phyloP scores from a whole-genome alignment of 306 rosid genomes.

The Glycine tomentella region DNA sequence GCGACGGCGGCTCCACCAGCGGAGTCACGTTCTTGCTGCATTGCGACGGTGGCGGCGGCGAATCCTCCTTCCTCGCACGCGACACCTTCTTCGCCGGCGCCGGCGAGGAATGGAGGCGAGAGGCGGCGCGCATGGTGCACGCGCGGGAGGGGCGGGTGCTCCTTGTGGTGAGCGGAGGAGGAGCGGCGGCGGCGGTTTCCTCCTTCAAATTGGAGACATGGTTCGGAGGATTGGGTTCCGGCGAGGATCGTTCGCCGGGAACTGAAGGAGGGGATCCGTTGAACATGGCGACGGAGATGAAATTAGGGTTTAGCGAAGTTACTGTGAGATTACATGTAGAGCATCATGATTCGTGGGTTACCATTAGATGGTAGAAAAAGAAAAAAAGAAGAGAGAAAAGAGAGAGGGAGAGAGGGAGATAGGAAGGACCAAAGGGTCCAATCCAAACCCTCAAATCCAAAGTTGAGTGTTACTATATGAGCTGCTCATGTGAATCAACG shows the following conservation, averaged over 20 bases:
- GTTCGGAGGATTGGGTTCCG: constrained; percentile 57
- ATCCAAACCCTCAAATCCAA: constrained; percentile 61
- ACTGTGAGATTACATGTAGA: constrained; percentile 61
- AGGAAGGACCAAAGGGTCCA: constrained; percentile 65
- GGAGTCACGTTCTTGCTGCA: constrained; percentile 86
- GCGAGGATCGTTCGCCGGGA: constrained; percentile 65
- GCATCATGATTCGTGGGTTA: constrained; percentile 59
- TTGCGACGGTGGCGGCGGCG: constrained; percentile 57
- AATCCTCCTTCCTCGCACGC: constrained; percentile 49
- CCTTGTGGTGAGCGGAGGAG: constrained; percentile 55
- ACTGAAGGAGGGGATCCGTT: constrained; percentile 66
- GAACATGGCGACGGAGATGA: constrained; percentile 73
- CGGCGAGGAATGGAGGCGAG: constrained; percentile 57
- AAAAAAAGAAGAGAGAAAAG: neutral
- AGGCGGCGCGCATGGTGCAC: constrained; percentile 88
- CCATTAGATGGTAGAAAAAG: constrained; percentile 53
- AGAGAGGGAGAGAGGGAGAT: neutral
- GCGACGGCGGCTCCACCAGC: constrained; percentile 76
- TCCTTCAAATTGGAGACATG: constrained; percentile 54
- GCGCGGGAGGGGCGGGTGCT: constrained; percentile 96
- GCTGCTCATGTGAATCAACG: constrained; percentile 15
- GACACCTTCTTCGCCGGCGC: too few species aligned
- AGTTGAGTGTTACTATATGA: constrained; percentile 26
- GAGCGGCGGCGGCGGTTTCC: constrained; percentile 45
- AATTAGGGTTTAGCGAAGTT: constrained; percentile 55